Evolutionary conservation across 225 moss, liverwort and hornwort genomes (phyloP).

Genomic region (Straminergon stramineum): DNA sequence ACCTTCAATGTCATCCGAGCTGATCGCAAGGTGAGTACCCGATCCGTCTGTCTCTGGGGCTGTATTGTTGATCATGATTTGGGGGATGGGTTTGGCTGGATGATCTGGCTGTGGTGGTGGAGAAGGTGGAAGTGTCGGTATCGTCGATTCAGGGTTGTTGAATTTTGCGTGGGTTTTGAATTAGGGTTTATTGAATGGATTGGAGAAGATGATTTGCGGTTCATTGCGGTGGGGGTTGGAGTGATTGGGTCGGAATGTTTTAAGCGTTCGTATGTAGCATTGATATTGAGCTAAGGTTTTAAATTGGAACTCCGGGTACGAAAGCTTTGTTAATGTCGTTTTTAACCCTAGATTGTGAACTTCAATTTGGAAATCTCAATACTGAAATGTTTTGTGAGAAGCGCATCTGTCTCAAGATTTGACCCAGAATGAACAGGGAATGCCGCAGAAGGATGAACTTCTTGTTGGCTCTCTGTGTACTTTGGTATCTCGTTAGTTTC

Average conservation of each 20-base stretch:
- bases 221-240: not conserved
- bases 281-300: not conserved
- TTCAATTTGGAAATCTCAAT: not conserved
- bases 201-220: not conserved
- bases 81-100: not conserved
- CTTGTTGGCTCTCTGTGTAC: not conserved
- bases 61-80: not conserved
- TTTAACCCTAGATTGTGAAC: not conserved
- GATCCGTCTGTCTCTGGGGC: not conserved
- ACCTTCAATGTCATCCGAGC: conserved; percentile 30
- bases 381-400: not conserved
- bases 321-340: not conserved
- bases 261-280: not conserved
- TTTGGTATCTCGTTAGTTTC: not conserved
- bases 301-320: not conserved
- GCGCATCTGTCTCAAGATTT: not conserved
- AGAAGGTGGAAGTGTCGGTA: not conserved
- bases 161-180: not conserved
- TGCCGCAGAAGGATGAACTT: not conserved
- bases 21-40: conserved; percentile 28
- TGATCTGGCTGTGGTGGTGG: not conserved
- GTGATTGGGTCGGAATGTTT: not conserved
- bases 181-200: not conserved
- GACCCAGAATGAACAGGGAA: not conserved
- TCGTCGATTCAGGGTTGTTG: not conserved